phyloP scores from a whole-genome alignment of 2,329 filamentous ascomycete species.

The Metarhizium humberi region DNA sequence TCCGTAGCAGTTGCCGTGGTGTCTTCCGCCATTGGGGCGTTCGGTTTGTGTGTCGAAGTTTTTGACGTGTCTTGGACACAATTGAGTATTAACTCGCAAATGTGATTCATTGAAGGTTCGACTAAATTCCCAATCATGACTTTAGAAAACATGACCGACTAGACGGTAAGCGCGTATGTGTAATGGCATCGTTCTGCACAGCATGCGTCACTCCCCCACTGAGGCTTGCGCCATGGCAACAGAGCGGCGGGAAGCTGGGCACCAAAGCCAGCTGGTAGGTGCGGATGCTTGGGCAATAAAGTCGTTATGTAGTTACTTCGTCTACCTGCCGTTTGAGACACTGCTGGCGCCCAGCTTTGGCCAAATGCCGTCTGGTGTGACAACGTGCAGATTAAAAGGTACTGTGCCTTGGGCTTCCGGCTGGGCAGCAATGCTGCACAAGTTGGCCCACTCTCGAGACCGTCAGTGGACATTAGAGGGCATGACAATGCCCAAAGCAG shows the following conservation, averaged over 20 bases:
- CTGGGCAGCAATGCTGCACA: constrained; percentile 7
- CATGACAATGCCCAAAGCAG: not conserved
- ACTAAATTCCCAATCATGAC: not conserved
- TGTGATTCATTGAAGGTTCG: not conserved
- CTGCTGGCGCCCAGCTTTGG: not conserved
- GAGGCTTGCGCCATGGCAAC: not conserved
- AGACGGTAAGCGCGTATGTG: not conserved
- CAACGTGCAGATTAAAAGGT: not conserved
- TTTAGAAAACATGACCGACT: not conserved
- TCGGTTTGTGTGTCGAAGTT: not conserved
- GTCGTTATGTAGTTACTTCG: not conserved
- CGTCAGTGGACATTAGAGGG: not conserved
- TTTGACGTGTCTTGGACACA: not conserved
- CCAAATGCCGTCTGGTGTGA: not conserved
- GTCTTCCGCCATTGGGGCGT: not conserved
- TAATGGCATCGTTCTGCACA: not conserved
- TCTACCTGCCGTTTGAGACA: not conserved
- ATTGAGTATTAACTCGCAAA: not conserved
- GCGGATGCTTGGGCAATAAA: not conserved
- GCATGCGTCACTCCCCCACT: not conserved
- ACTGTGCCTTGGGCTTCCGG: not conserved
- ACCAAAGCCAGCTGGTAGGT: not conserved
- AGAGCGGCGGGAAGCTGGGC: not conserved
- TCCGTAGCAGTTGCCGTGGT: not conserved
- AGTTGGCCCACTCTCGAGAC: constrained; percentile 3